A percentile compares a stretch with the other conserved stretches of the same genome.
Conservation (phyloP, 768 basidiomycete species). For the Porpolomopsis calyptriformis region DNA sequence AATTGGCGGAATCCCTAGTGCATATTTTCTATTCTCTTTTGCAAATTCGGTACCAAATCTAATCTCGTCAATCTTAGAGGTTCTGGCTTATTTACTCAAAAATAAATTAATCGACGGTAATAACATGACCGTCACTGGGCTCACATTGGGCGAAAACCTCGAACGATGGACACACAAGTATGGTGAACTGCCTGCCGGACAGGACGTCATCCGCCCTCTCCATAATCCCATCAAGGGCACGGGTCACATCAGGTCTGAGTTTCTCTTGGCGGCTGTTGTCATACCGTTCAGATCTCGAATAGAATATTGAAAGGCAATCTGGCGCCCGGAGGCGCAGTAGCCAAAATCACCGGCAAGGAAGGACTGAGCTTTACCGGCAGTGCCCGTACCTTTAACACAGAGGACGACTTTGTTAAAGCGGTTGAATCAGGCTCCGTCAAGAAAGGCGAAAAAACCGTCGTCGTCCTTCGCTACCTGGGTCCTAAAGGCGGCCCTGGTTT, state of each 20-base stretch:
- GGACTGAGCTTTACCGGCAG: conserved; percentile 83
- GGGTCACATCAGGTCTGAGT: conserved; percentile 72
- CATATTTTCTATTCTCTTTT: conserved; percentile 19
- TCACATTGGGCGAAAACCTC: conserved; percentile 83
- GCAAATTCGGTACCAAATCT: conserved; percentile 4
- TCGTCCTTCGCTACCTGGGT: conserved; percentile 89
- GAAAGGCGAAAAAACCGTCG: conserved; percentile 94
- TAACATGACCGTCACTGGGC: conserved; percentile 85
- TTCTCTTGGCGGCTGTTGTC: not conserved
- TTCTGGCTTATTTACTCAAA: conserved; percentile 77
- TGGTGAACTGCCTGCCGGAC: conserved; percentile 62
- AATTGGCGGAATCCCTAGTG: conserved; percentile 93
- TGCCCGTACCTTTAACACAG: conserved; percentile 86
- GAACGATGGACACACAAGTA: conserved; percentile 78
- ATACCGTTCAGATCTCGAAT: conserved; percentile 1
- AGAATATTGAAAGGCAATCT: conserved; percentile 89
- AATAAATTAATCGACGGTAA: conserved; percentile 84
- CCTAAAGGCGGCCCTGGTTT: conserved; percentile 91
- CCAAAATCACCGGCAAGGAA: conserved; percentile 95
- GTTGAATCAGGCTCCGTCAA: conserved; percentile 84
- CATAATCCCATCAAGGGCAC: conserved; percentile 80
- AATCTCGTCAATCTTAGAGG: conserved; percentile 37
- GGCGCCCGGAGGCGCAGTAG: conserved; percentile 91
- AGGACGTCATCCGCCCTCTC: conserved; percentile 83
- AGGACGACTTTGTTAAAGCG: conserved; percentile 78